Evolutionary conservation across 2,329 filamentous ascomycete genomes (phyloP), one percentile per base, ranked within the genome.

Genomic region (Penicillium brevicompactum): DNA sequence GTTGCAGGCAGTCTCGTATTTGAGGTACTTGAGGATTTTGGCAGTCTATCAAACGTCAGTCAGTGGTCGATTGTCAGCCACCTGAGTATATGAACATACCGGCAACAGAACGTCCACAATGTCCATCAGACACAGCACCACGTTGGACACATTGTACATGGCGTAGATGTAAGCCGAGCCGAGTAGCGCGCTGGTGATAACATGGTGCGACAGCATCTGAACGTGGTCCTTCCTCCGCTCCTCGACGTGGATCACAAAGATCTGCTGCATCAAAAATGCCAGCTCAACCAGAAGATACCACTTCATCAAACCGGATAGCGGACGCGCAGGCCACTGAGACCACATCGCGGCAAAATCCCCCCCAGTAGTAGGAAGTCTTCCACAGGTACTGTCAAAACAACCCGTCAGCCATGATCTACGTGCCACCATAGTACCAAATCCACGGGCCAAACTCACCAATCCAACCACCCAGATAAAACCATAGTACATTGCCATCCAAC

Each of bases 141-240:
- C 83, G 68, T 92, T 94, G 51, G 91, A 93, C 27, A 96, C 90
- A 45, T 90, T 88, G 53, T 89, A 95, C 70, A 91, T 87, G 69
- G 93, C 87, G 72, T 95, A 96, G 62, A 87, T 84, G 73, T 97
- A 97, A 61, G 89, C 93, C 31, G 87, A 83, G 54, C 87, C 86
- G 61, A 99, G 87, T 43, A 99, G 85, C 5, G 81, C 79, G 67
- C 87, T 90, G 18, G 94, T 99, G 71, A 97, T 87, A 70, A 97
- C 84, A 77, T 99, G 94, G 74, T 97, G 94, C 16, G 86, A 88
- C 64, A 97, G 86, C 94, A 97, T 97, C 75, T 97, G 93, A 79
- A 86, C 89, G 75, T 97, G 89, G 67, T 99, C 94, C 78, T 97
- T 97, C 68, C 94, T 85, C 62, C 89, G 86, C 76, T 95, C 90